Base-by-base conservation (phyloP, 208 protist genomes). In the Leishmania amazonensis region DNA sequence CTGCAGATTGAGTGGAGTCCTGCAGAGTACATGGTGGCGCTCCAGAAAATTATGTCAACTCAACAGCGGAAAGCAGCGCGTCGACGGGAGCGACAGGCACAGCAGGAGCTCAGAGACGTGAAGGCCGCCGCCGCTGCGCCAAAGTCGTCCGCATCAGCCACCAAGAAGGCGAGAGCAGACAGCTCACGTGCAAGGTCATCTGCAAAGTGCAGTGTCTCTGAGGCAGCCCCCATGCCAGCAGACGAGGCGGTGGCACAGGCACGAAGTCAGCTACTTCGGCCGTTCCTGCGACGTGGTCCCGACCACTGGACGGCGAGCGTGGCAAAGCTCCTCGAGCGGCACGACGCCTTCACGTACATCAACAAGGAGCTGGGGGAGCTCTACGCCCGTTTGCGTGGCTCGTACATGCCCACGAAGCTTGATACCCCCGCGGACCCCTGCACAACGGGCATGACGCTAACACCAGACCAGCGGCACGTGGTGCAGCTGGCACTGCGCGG, bases 321-420 rank as follows among this genome's bases (percentile, higher is more conserved):
- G 47, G 73, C 81, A 24, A 31, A 80, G 57, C 85, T 95, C 7
- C 74, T 97, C 21, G 53, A 80, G 58, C 91, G 89, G 28, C 57
- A 58, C 28, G 92, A 97, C 85, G 85, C 86, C 31, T 84, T 89
- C 21, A 86, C 86, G 17, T 89, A 86, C 42, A 67, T 96, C 1
- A 79, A 80, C 42, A 83, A 82, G 49, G 87, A 90, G 62, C 73
- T 97, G 35, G 73, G 87, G 73, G 84, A 79, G n/a, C 84, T 89
- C 60, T 97, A 97, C 84, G 51, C 57, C 28, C 83, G 85, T 21
- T 83, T 94, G 15, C 80, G 81, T 31, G 83, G 54, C 17, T 89
- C 92, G 21, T 96, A 94, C 79, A 85, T 96, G 68, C 93, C 95
- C 17, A 88, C 93, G 3, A 95, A 95, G 79, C 89, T 98, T 4